Evolutionary conservation across 2,329 filamentous ascomycete species (phyloP).

Genomic region (Colletotrichum incanum): DNA sequence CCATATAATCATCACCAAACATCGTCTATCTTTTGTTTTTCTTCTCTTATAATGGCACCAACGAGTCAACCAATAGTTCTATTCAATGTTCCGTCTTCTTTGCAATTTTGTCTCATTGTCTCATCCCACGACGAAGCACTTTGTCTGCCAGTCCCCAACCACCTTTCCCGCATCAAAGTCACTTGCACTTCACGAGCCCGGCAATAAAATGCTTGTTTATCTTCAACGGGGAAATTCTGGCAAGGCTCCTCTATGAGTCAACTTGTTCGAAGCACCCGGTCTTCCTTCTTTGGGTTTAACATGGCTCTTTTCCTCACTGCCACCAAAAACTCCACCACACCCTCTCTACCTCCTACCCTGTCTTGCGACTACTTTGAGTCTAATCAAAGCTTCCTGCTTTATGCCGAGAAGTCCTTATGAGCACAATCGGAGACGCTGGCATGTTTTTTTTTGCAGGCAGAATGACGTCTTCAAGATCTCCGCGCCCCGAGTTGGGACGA

Average conservation of each 20-base stretch:
- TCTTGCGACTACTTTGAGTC: not conserved
- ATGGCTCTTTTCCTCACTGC: not conserved
- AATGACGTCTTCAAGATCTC: constrained; percentile 2
- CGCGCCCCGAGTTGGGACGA: not conserved
- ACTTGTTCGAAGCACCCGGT: not conserved
- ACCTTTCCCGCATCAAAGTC: not conserved
- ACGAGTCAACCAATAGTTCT: not conserved
- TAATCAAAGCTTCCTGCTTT: not conserved
- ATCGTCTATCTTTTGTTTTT: too few species aligned
- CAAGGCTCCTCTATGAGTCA: not conserved
- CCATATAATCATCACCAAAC: not conserved
- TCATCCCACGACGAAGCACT: not conserved
- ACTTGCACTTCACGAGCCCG: not conserved
- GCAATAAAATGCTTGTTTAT: not conserved
- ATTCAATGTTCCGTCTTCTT: not conserved
- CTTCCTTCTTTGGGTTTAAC: not conserved
- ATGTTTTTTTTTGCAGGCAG: not conserved
- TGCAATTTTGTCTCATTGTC: not conserved
- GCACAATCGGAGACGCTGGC: not conserved
- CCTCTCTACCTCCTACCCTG: not conserved
- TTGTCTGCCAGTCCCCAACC: not conserved
- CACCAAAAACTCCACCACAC: not conserved
- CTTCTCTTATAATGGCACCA: not conserved
- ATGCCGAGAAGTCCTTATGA: not conserved
- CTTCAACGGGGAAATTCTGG: not conserved